Conservation (phyloP, 2,329 filamentous ascomycete genomes). For the Rutstroemia sp. region DNA sequence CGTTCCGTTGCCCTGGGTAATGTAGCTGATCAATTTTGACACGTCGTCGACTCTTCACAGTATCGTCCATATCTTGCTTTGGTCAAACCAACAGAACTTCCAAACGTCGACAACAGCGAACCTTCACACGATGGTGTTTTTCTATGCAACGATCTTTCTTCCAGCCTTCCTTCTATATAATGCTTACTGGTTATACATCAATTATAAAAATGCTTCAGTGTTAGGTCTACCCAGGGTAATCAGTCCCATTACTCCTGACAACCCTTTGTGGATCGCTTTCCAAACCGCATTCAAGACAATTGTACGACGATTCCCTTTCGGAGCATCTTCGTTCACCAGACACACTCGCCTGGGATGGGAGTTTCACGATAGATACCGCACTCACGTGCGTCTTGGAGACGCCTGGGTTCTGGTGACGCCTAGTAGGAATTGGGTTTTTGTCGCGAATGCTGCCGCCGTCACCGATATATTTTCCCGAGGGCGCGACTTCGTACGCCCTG, state of each 20-base stretch:
- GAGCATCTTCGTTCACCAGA: neutral
- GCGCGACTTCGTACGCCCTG: neutral
- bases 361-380: slow-evolving; percentile 1
- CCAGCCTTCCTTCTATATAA: neutral
- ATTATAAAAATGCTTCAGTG: neutral
- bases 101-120: no score
- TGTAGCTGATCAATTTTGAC: no score
- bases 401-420: neutral
- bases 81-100: no score
- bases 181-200: neutral
- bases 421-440: neutral
- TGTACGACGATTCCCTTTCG: neutral
- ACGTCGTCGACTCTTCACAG: no score
- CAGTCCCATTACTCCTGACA: slow-evolving; percentile 3
- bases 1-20: no score
- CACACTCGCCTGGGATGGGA: slow-evolving; percentile 1
- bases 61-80: no score
- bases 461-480: neutral
- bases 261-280: slow-evolving; percentile 4
- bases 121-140: no score
- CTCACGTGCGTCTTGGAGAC: neutral
- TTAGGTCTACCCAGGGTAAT: neutral
- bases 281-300: neutral
- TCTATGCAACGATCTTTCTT: no score
- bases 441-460: neutral